Conservation (phyloP, 352 stramenopile species). For the Phytophthora lateralis region DNA sequence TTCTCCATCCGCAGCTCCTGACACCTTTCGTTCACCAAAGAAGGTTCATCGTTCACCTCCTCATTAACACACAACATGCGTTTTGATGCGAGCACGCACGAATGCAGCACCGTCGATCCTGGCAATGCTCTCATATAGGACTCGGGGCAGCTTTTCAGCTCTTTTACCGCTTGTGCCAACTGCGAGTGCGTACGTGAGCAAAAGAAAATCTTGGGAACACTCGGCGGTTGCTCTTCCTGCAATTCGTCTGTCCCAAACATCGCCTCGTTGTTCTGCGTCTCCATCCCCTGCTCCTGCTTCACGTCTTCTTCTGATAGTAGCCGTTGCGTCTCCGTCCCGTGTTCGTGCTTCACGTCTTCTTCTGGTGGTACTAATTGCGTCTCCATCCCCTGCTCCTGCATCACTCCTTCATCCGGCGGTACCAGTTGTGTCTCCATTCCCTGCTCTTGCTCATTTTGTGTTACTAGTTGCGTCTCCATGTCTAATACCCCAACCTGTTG, state of each 20-base stretch:
- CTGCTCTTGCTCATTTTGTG: constrained; percentile 8
- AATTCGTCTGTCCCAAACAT: constrained; percentile 6
- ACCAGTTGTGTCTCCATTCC: constrained; percentile 10
- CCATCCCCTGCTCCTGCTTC: too few species aligned
- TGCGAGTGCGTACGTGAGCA: constrained; percentile 86
- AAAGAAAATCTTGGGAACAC: constrained; percentile 66
- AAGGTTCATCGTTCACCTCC: constrained; percentile 58
- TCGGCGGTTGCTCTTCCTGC: constrained; percentile 30
- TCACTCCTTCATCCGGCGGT: background rate
- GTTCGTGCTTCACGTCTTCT: constrained; percentile 6
- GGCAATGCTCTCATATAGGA: constrained; percentile 49
- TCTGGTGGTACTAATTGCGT: constrained; percentile 7
- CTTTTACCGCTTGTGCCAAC: constrained; percentile 73
- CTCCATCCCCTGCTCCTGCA: constrained; percentile 3
- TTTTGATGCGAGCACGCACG: constrained; percentile 77
- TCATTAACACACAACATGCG: constrained; percentile 74
- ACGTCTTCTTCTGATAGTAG: background rate
- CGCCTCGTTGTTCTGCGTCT: background rate
- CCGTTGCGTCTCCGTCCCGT: constrained; percentile 3
- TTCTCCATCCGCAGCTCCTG: constrained; percentile 39
- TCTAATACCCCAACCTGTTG: background rate
- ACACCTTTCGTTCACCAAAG: constrained; percentile 74
- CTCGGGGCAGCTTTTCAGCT: constrained; percentile 71
- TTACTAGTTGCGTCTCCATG: background rate
- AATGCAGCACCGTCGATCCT: constrained; percentile 57